Evolutionary conservation across 331 rosid species (phyloP), one percentile per base, ranked within the genome.

Genomic region (Malus hybrid): DNA sequence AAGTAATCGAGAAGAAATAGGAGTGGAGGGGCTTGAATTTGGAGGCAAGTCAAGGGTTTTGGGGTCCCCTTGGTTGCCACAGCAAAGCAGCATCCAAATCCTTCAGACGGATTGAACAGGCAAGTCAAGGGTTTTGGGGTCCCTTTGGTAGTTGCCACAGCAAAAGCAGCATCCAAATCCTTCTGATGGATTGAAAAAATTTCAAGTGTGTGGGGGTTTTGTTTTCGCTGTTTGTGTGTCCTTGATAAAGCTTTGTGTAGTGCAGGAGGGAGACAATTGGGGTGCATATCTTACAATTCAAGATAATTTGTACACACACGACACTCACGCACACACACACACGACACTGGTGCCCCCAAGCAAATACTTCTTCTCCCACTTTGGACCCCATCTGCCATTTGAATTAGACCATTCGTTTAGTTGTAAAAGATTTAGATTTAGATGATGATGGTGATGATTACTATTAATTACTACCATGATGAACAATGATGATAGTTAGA

Each of bases 261-360:
- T 82, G 77, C 78, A 75, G 81, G 88, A 79, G 76, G 92, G 93
- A 70, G 87, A 87, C 92, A 91, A 55, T 44, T 34, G 81, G 79
- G 82, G 73, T 76, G 69, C 86, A 81, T 68, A 79, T 81, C 79
- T 81, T 84, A 75, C 78, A 76, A 68, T 73, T 75, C 74, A 75
- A 87, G 89, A 82, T 74, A 88, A 83, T 60, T 79, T 80, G 78
- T 76, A 66, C 86, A 26, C 14, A 29, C 30, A 58, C 63, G 24
- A 20, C 19, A 69, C 61, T 53, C 46, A 42, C 46, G 12, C 46
- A 9, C 46, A 42, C 48, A 39, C 44, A 39, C 44, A 39, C 0
- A 39, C 4, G 44, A 39, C 44, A 10, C 78, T 83, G 72, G 66
- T 84, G 88, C 84, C 84, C 86, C 48, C 48, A 42, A 2, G 3